Evolutionary conservation across 768 basidiomycete species (phyloP), one percentile per base, ranked within the genome.

Genomic region (Termitomyces sp.): DNA sequence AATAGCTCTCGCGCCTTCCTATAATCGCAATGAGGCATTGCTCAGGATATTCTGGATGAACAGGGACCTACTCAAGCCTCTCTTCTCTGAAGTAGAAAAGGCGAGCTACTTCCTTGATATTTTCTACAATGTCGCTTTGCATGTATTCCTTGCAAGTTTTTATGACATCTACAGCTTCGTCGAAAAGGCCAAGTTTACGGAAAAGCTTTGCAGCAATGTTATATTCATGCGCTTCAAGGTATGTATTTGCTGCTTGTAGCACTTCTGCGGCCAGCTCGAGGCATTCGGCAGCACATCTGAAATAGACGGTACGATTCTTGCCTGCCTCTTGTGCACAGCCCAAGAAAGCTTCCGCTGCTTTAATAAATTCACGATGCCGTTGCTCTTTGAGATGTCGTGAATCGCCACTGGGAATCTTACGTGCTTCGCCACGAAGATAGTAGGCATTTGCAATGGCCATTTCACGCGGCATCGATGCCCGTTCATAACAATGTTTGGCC

Each of bases 1-100:
- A 90, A 90, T 3, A 89, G 68, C 7, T 70, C 63, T 58, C 72
- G 57, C 29, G 79, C 79, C 69, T 81, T 73, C 25, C 88, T 88
- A 64, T 12, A 38, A 40, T 51, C 9, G 32, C 31, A 3, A 40
- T 49, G 46, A 38, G 43, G 32, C 12, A 14, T 14, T n/a, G 12
- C n/a, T 59, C 10, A 53, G 1, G 40, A 31, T 15, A 25, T 14
- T 56, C 15, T 45, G 36, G 45, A 49, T 25, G n/a, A 42, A 31
- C 25, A 40, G 54, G 32, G 52, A 63, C 60, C 10, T 64, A 84
- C 80, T 70, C 65, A 8, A 77, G 63, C 10, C 75, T 65, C 42
- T 73, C 69, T 50, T 71, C 69, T 25, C 75, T 73, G 60, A 81
- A 73, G 60, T 81, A 87, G 57, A 74, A 76, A 1, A 85, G 55